Conservation (phyloP, 192 early-diverging fungal genomes). For the Spinellus fusiger region DNA sequence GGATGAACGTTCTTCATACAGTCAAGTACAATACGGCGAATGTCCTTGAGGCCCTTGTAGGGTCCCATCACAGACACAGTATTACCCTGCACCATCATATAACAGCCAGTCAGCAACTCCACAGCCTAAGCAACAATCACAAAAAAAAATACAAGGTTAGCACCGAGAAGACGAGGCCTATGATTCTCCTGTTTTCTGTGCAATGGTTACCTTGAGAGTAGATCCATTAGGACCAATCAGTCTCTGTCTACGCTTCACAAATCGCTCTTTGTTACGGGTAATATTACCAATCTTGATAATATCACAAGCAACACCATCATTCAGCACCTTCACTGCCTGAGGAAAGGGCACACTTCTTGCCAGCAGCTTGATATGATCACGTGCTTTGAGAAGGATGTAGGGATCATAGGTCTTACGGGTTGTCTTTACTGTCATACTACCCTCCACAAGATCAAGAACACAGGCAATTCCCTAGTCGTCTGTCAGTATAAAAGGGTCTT, state of each 20-base stretch:
- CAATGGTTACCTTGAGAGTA: constrained; percentile 82
- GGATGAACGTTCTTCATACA: constrained; percentile 99
- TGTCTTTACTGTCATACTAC: constrained; percentile 96
- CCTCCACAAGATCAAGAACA: constrained; percentile 92
- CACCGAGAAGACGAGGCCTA: too few relatives aligned
- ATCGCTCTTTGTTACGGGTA: constrained; percentile 93
- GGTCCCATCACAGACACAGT: constrained; percentile 94
- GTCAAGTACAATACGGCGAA: constrained; percentile 87
- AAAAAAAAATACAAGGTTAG: too few relatives aligned
- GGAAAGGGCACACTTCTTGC: constrained; percentile 89
- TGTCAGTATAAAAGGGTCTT: background rate
- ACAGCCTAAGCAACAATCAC: constrained; percentile 68
- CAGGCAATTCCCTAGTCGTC: constrained; percentile 70
- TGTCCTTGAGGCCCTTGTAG: constrained; percentile 81
- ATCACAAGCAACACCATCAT: constrained; percentile 90
- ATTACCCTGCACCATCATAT: constrained; percentile 98
- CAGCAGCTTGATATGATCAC: constrained; percentile 93
- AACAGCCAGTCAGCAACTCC: constrained; percentile 91
- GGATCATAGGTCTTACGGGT: constrained; percentile 95
- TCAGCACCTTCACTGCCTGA: constrained; percentile 86
- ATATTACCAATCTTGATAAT: constrained; percentile 98
- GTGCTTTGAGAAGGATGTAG: constrained; percentile 87
- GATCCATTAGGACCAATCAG: constrained; percentile 94
- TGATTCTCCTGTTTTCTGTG: background rate
- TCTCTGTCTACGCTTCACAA: constrained; percentile 93